These are phyloP conservation scores for Coemansia sp. DNA, from an alignment of 192 early-diverging fungal genomes.

Conservation along the genomic window DNA sequence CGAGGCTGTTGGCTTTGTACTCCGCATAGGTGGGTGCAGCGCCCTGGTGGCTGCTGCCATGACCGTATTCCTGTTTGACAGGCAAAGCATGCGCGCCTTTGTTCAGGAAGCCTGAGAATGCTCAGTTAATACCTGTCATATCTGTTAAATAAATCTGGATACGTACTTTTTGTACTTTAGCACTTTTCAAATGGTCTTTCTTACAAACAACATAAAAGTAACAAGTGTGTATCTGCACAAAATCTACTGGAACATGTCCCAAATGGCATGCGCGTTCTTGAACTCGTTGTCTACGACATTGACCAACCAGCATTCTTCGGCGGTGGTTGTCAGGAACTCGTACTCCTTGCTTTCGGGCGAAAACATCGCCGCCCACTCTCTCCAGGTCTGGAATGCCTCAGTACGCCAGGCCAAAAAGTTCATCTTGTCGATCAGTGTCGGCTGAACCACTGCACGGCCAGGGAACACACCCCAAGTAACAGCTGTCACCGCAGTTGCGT, in stretches of 20 bases:
- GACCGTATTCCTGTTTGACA: conserved; percentile 44
- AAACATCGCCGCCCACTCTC: conserved; percentile 83
- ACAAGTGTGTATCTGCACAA: no score
- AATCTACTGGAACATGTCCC: conserved; percentile 30
- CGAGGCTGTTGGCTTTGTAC: conserved; percentile 33
- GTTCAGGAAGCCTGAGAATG: conserved; percentile 8
- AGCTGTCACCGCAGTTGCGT: conserved; percentile 47
- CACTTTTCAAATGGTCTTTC: no score
- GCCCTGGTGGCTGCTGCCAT: conserved; percentile 34
- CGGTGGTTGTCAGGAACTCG: conserved; percentile 60
- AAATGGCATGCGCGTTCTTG: conserved; percentile 58
- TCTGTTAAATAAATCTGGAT: not conserved
- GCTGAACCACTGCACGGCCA: conserved; percentile 92
- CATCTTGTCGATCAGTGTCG: conserved; percentile 89
- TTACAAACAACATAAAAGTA: no score
- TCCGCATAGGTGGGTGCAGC: conserved; percentile 44
- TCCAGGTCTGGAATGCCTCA: conserved; percentile 78
- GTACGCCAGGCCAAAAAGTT: conserved; percentile 96
- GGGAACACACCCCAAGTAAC: conserved; percentile 99
- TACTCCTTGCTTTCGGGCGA: conserved; percentile 45
- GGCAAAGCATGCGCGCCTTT: conserved; percentile 32
- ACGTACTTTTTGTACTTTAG: no score
- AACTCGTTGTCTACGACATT: conserved; percentile 97
- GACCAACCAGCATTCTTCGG: conserved; percentile 82
- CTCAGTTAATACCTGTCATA: not conserved